Evolutionary conservation across 768 basidiomycete species (phyloP), one percentile per base, ranked within the genome.

Genomic region (Pleurotus tuoliensis): DNA sequence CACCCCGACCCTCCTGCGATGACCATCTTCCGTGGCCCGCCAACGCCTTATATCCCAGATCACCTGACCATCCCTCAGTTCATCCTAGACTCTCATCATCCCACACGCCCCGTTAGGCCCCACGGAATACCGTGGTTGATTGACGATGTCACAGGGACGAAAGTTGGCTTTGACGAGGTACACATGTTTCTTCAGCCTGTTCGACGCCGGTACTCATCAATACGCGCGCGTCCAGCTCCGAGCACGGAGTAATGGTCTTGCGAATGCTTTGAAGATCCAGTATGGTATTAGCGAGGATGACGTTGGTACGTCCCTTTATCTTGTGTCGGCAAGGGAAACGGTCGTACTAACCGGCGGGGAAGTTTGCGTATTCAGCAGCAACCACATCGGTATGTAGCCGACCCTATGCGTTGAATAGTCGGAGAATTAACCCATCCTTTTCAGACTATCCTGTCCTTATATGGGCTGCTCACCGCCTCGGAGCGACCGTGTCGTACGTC

Each of bases 51-150:
- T 54, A 74, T 82, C 54, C 82, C 82, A 7, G 80, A 82, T 64
- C 68, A 81, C 61, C 61, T 82, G 39, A 80, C 80, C 2, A 64
- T 82, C 39, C 75, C 78, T 4, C 82, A 84, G 63, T 83, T 83
- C 64, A 69, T 80, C 27, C 77, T 84, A 51, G 78, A 81, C 60
- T 64, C 59, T 34, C 59, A 66, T 27, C 79, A 82, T 58, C 66
- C 73, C n/a, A 67, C 62, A 27, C 69, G 79, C 41, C 80, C 79
- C 5, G 60, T 61, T 25, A 71, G 73, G 57, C 65, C 54, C 15
- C 53, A 59, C 20, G 60, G 61, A 18, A 70, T 61, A n/a, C 73
- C 78, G 9, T 81, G 79, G 73, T 62, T 84, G 34, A 75, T 83
- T 47, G 79, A 83, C 30, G 81, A 83, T 58, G 70, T 66, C 3